Conservation (phyloP, 306 rosid genomes). For the Lotus japonicus region DNA sequence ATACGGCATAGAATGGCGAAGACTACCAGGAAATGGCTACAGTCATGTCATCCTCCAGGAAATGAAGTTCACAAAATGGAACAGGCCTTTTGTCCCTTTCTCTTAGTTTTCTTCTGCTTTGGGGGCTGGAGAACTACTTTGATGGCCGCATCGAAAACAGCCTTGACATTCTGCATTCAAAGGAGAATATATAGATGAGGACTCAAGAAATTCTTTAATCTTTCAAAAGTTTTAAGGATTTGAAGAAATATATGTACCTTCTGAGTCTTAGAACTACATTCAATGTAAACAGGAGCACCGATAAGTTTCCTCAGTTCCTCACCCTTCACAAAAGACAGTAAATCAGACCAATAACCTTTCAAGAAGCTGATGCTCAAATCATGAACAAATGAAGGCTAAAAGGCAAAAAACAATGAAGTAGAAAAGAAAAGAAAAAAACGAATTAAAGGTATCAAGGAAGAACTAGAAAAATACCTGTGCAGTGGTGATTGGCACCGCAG, state of each 20-base stretch:
- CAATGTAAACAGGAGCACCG: constrained; percentile 79
- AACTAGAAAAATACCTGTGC: constrained; percentile 55
- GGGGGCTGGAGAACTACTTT: constrained; percentile 97
- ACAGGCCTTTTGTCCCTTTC: constrained; percentile 75
- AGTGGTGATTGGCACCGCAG: constrained; percentile 82
- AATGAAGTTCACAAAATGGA: constrained; percentile 59
- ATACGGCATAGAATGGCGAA: constrained; percentile 26
- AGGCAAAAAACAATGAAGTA: background rate
- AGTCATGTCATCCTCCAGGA: constrained; percentile 37
- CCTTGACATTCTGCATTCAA: constrained; percentile 79
- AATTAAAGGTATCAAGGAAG: background rate
- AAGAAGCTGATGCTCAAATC: constrained; percentile 10
- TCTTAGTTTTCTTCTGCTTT: constrained; percentile 72
- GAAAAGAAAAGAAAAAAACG: background rate
- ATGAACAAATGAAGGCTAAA: background rate
- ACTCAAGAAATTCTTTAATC: background rate
- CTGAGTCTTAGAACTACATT: constrained; percentile 96
- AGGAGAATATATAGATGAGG: background rate
- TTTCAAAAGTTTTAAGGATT: background rate
- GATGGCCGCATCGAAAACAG: constrained; percentile 90
- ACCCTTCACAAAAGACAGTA: constrained; percentile 47
- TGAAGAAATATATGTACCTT: constrained; percentile 47
- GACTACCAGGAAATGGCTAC: constrained; percentile 41
- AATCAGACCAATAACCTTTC: constrained; percentile 12
- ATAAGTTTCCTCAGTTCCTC: constrained; percentile 86